Percentiles rank a stretch among this genome's conserved stretches.
phyloP scores from a whole-genome alignment of 2,329 filamentous ascomycete genomes.

The Ophiobolus disseminans region DNA sequence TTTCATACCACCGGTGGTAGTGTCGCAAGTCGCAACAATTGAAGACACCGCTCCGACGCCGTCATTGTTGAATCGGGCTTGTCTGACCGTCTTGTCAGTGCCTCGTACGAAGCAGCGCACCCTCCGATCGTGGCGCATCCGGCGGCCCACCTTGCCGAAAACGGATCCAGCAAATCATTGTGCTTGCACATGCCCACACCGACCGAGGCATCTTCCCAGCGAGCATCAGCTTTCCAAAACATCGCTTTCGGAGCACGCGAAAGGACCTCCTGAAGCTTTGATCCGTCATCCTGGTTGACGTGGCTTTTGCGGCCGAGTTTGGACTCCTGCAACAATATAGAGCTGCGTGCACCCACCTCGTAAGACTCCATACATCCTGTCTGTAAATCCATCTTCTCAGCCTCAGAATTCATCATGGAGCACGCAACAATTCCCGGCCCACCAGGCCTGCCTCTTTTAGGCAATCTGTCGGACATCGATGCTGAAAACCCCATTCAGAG shows the following conservation, averaged over 20 bases:
- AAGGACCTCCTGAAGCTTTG: constrained; percentile 5
- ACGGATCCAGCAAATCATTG: constrained; percentile 20
- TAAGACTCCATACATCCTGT: neutral
- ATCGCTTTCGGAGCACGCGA: constrained; percentile 17
- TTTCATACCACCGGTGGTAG: too few species aligned
- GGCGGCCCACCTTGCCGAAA: constrained; percentile 4
- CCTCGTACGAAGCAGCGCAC: constrained; percentile 9
- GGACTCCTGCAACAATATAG: constrained; percentile 9
- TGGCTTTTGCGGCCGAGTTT: constrained; percentile 6
- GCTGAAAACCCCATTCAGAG: constrained; percentile 63
- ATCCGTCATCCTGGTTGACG: constrained; percentile 18
- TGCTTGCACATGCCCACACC: constrained; percentile 6
- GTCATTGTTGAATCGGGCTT: neutral
- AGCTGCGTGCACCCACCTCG: neutral
- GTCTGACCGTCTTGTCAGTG: neutral
- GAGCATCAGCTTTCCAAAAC: constrained; percentile 10
- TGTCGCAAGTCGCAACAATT: neutral
- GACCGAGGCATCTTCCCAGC: constrained; percentile 29
- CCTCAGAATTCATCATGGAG: constrained; percentile 16
- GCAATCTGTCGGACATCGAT: constrained; percentile 70
- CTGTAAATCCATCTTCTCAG: neutral
- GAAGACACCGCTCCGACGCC: neutral
- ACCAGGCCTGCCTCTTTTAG: constrained; percentile 68
- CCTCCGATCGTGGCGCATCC: constrained; percentile 13
- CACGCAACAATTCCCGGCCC: constrained; percentile 66